Evolutionary conservation across 306 rosid species (phyloP).

Genomic region (Pachyrhizus erosus): DNA sequence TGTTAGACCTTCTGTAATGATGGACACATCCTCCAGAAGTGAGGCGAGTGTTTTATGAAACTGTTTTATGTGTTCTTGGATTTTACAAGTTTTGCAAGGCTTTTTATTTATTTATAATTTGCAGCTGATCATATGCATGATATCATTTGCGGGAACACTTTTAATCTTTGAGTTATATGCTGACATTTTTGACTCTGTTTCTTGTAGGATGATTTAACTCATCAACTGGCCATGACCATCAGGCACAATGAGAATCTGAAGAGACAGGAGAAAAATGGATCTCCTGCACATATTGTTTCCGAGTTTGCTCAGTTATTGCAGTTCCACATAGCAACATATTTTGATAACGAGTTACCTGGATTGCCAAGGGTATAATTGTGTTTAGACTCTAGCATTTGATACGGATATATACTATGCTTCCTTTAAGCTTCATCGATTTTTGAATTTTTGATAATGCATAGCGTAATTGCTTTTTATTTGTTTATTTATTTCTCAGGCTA

Average conservation of each 20-base stretch:
- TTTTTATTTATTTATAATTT: no score
- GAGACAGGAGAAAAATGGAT: conserved; percentile 93
- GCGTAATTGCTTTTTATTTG: not conserved
- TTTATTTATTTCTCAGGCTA: conserved; percentile 64
- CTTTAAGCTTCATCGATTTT: conserved; percentile 6
- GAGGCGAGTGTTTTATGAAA: conserved; percentile 68
- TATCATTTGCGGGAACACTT: not conserved
- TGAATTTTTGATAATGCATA: not conserved
- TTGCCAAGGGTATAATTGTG: conserved; percentile 80
- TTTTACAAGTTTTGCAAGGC: no score
- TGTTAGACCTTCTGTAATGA: conserved; percentile 98
- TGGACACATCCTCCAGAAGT: conserved; percentile 98
- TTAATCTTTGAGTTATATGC: not conserved
- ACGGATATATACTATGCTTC: conserved; percentile 11
- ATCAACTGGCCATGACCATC: conserved; percentile 96
- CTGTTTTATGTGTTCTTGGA: not conserved
- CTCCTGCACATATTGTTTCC: conserved; percentile 95
- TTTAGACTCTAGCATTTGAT: conserved; percentile 34
- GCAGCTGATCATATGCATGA: not conserved
- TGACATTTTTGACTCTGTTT: conserved; percentile 37
- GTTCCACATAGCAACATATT: conserved; percentile 95
- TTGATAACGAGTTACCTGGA: conserved; percentile 96
- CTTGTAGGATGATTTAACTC: conserved; percentile 91
- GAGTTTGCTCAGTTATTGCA: conserved; percentile 97
- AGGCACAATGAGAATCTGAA: conserved; percentile 91